These are phyloP conservation scores for Botrytis paeoniae DNA, from an alignment of 2,329 filamentous ascomycete genomes.

Conservation along the genomic window DNA sequence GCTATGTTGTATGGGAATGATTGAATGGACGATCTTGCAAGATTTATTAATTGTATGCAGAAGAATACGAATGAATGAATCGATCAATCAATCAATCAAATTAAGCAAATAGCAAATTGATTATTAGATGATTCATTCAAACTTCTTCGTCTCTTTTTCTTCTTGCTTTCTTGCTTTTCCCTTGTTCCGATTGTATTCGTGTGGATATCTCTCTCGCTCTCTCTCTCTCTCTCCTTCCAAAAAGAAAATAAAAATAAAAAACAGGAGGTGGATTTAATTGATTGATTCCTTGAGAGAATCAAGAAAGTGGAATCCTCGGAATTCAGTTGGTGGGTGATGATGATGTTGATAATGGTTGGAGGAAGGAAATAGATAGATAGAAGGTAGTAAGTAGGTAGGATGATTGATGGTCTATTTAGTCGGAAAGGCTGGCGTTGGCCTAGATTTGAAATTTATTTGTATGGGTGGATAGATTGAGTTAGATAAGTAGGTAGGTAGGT, in stretches of 20 bases:
- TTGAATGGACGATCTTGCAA: neutral
- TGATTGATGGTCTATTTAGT: neutral
- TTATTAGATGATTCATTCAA: neutral
- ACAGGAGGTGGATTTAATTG: neutral
- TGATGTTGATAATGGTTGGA: neutral
- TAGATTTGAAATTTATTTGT: neutral
- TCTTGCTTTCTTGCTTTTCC: neutral
- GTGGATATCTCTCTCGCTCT: neutral
- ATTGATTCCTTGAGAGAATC: neutral
- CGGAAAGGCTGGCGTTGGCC: slow-evolving; percentile 1
- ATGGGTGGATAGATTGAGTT: neutral
- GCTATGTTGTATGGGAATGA: neutral
- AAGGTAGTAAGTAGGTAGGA: neutral
- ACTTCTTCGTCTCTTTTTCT: neutral
- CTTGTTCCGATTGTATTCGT: neutral
- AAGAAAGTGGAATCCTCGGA: neutral
- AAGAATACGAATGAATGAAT: slow-evolving; percentile 14
- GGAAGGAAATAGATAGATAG: neutral
- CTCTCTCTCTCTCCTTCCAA: neutral
- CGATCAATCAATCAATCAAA: slow-evolving; percentile 12
- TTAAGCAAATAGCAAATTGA: neutral
- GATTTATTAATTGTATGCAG: neutral
- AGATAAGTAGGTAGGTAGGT: neutral
- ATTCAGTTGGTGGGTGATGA: neutral
- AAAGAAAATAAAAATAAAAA: neutral